Percentiles rank a stretch among this genome's conserved stretches.
Conservation (phyloP, 73 alveolate species). For the Halteria grandinella region DNA sequence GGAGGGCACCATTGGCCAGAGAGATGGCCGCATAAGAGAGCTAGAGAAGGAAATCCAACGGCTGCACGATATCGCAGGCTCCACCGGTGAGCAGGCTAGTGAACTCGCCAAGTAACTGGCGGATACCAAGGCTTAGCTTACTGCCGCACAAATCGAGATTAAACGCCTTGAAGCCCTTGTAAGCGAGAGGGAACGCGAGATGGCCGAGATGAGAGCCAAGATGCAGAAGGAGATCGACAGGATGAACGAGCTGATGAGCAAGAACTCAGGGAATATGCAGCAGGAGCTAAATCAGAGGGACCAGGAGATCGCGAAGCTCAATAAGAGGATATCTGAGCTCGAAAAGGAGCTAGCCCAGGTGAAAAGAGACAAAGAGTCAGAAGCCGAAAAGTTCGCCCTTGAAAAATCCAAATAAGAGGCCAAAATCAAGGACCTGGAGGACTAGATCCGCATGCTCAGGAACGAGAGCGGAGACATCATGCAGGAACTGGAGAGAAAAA, state of each 20-base stretch:
- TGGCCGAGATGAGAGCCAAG: slow-evolving; percentile 27
- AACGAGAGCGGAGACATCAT: slow-evolving; percentile 49
- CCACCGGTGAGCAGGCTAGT: slow-evolving; percentile 1
- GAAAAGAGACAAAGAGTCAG: not conserved
- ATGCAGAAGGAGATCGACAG: slow-evolving; percentile 18
- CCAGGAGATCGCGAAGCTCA: slow-evolving; percentile 25
- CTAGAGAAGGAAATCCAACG: slow-evolving; percentile 32
- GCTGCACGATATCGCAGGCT: not conserved
- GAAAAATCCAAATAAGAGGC: slow-evolving; percentile 25
- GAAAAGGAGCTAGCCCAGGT: slow-evolving; percentile 17
- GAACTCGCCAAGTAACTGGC: slow-evolving; percentile 20
- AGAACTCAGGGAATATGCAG: slow-evolving; percentile 24
- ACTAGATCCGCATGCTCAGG: slow-evolving; percentile 43
- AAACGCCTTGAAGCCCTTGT: not conserved
- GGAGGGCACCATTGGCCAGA: not conserved
- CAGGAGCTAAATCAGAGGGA: slow-evolving; percentile 46
- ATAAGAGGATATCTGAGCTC: slow-evolving; percentile 20
- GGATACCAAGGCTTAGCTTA: slow-evolving; percentile 20
- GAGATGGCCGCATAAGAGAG: slow-evolving; percentile 30
- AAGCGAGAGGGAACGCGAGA: slow-evolving; percentile 22
- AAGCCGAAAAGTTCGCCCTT: slow-evolving; percentile 20
- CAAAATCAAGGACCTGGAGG: slow-evolving; percentile 48
- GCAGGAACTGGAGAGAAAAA: slow-evolving; percentile 43
- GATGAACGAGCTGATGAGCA: slow-evolving; percentile 31
- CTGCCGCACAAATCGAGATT: slow-evolving; percentile 19